phyloP scores from a whole-genome alignment of 2,329 filamentous ascomycete species.

The Chalaropsis thielavioides region DNA sequence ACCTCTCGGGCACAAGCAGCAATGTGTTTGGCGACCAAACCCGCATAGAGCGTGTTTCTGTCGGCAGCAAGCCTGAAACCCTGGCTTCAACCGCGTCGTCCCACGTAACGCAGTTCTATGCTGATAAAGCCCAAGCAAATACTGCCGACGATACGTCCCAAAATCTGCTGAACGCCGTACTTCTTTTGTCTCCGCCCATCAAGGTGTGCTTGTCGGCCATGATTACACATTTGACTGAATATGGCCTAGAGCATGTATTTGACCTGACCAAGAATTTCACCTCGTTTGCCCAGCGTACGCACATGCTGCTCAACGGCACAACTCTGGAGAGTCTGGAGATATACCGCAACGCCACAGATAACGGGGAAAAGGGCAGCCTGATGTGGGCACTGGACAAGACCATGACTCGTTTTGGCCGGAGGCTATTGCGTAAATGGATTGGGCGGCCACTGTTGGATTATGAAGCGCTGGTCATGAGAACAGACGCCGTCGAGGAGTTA shows the following conservation, averaged over 20 bases:
- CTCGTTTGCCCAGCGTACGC: constrained; percentile 81
- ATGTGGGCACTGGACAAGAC: constrained; percentile 96
- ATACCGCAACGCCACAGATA: constrained; percentile 86
- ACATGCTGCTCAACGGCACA: constrained; percentile 94
- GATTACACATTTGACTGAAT: constrained; percentile 85
- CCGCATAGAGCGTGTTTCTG: constrained; percentile 57
- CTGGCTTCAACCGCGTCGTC: constrained; percentile 39
- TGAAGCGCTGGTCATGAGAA: constrained; percentile 57
- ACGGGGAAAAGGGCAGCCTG: constrained; percentile 69
- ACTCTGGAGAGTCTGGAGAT: constrained; percentile 88
- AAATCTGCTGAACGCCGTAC: constrained; percentile 67
- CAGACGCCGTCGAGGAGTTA: constrained; percentile 76
- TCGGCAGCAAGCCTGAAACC: background rate
- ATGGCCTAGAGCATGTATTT: constrained; percentile 88
- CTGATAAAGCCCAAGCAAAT: constrained; percentile 60
- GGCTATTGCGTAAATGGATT: constrained; percentile 86
- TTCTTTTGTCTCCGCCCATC: constrained; percentile 70
- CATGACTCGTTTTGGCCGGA: constrained; percentile 72
- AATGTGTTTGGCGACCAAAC: constrained; percentile 88
- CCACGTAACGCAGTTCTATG: constrained; percentile 87
- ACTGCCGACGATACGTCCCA: constrained; percentile 35
- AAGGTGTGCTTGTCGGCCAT: constrained; percentile 90
- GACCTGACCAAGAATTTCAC: constrained; percentile 95
- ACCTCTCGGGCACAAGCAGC: constrained; percentile 75
- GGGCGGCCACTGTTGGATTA: constrained; percentile 76